Percentiles rank a stretch among this genome's conserved stretches.
Conservation (phyloP, 1,284 basidiomycete species). For the Cerioporus squamosus region DNA sequence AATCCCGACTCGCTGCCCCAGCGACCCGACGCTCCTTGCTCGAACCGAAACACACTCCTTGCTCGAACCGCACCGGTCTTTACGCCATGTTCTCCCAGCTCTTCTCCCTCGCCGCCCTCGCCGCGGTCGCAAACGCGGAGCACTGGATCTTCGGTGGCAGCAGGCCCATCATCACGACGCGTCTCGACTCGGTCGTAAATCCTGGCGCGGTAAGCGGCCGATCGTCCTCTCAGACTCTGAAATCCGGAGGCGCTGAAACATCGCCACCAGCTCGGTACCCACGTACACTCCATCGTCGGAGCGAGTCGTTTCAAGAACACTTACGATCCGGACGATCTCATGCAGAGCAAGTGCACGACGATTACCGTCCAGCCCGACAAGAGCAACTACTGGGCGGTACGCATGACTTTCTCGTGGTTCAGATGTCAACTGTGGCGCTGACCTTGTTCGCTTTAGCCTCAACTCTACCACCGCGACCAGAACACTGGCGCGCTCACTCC, state of each 20-base stretch:
- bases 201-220: constrained; percentile 22
- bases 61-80: constrained; percentile 15
- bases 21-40: constrained; percentile 18
- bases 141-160: constrained; percentile 36
- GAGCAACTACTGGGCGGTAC: constrained; percentile 35
- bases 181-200: constrained; percentile 36
- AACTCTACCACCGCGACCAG: constrained; percentile 30
- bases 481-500: constrained; percentile 24
- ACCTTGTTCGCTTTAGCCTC: constrained; percentile 18
- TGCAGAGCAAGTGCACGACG: constrained; percentile 29
- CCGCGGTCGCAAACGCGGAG: constrained; percentile 28
- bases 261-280: constrained; percentile 21
- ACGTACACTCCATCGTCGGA: constrained; percentile 36
- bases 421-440: constrained; percentile 1
- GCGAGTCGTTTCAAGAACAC: constrained; percentile 27
- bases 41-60: constrained; percentile 22
- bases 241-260: background rate
- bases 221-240: background rate
- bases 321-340: constrained; percentile 26
- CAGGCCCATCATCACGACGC: constrained; percentile 28
- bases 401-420: constrained; percentile 7
- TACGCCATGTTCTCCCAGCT: constrained; percentile 20
- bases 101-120: constrained; percentile 25
- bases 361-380: constrained; percentile 32
- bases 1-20: constrained; percentile 3